Evolutionary conservation across 768 basidiomycete genomes (phyloP), one percentile per base, ranked within the genome.

Genomic region (Tylopilus sp.): DNA sequence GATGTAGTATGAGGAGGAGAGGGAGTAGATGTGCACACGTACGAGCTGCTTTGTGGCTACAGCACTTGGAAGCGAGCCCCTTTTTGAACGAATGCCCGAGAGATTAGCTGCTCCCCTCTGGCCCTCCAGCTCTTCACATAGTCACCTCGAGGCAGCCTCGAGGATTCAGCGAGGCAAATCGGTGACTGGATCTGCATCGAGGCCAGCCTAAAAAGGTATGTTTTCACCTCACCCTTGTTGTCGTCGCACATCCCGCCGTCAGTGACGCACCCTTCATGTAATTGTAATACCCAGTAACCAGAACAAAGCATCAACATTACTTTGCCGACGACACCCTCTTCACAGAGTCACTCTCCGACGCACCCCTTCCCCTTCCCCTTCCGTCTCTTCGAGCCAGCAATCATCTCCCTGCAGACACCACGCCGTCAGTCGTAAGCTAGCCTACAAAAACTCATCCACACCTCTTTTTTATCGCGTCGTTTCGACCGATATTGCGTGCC

Each of bases 381-480:
- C 55, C 86, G 76, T 42, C 85, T 73, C 68, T 88, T 88, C 33
- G 86, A 88, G 11, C 78, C 86, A 42, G 79, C 75, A 49, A 90
- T 79, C 86, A 91, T 91, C 22, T 88, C 89, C 71, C 90, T 90
- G 53, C 12, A 44, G 23, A 45, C 38, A 17, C 4, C 20, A 28
- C 28, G 10, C n/a, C 28, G 50, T 53, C 23, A 54, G 30, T 51
- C 31, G 11, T 31, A 22, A 22, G 12, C 25, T 21, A 31, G 31
- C 47, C 25, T n/a, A 1, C 20, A 1, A 7, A 28, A n/a, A 6
- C 18, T n/a, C 11, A 4, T 39, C 20, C 75, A 50, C 47, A 82
- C 89, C 86, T 75, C 64, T 82, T 89, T 71, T 81, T 91, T 44
- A 88, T 78, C 6, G 86, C 84, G 54, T 88, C 85, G 25, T 65